Evolutionary conservation across 179 eudicot genomes (phyloP), one percentile per base, ranked within the genome.

Genomic region (Silene coronaria): DNA sequence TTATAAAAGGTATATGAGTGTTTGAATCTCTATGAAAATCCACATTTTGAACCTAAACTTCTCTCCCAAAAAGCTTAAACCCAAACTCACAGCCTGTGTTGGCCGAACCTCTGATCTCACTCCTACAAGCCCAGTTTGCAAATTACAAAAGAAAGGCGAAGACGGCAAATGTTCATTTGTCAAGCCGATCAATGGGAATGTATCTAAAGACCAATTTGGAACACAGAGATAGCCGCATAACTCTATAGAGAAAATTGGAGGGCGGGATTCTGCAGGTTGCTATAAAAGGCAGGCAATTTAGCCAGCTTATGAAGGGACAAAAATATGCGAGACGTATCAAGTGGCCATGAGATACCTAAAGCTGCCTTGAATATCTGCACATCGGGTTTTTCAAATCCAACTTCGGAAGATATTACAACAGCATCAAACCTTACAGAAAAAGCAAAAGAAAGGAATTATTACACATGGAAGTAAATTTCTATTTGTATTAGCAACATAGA

Each of bases 301-400:
- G 73, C 26, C 59, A 70, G 59, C 14, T 45, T 14, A 45, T 7
- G 28, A 24, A 70, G 22, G 59, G 24, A 24, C 19, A 23, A 70
- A 16, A 24, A 14, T 32, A 67, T 21, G 76, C 23, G 7, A 71
- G 10, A 59, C 11, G 10, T 42, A 58, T 23, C 12, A 67, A 46
- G 66, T 8, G 28, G 11, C 6, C 21, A 34, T 7, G 30, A 13
- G 14, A 48, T 89, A 96, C 98, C 99, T 85, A 96, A 82, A 72
- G 99, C 99, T 76, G 86, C 84, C 80, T 81, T 58, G 75, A 96
- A 96, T 82, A 96, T 93, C 82, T 71, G 76, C 60, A 80, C 85
- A 76, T 90, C 94, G 53, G 99, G 99, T 79, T 96, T 96, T 83
- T 96, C 99, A 75, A 72, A 90, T 55, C 98, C 98, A 78, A 91